These are phyloP conservation scores for Fusarium sp. DNA, from an alignment of 2,329 filamentous ascomycete genomes.

Conservation along the genomic window DNA sequence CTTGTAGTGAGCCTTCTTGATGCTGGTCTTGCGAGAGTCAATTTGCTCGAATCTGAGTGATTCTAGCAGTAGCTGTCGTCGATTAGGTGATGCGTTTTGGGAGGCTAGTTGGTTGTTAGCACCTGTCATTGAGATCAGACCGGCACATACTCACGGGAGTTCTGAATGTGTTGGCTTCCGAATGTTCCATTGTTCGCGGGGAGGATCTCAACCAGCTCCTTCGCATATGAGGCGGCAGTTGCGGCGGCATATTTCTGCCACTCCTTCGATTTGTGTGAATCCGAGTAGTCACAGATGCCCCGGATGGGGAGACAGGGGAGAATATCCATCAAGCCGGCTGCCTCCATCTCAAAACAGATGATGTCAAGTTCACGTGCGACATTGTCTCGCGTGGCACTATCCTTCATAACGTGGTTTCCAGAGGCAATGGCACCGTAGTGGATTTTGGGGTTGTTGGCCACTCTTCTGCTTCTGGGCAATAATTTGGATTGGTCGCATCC, in stretches of 20 bases:
- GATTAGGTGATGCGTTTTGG: not conserved
- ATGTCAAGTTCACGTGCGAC: slow-evolving; percentile 33
- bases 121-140: too few species aligned
- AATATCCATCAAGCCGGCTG: slow-evolving; percentile 42
- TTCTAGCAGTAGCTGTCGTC: slow-evolving; percentile 31
- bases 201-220: slow-evolving; percentile 4
- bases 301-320: slow-evolving; percentile 53
- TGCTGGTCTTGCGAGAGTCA: slow-evolving; percentile 49
- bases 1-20: slow-evolving; percentile 50
- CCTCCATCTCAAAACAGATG: slow-evolving; percentile 49
- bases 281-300: slow-evolving; percentile 56
- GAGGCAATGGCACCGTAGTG: slow-evolving; percentile 44
- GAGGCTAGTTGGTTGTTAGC: not conserved
- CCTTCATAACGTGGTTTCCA: slow-evolving; percentile 52
- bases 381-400: slow-evolving; percentile 46
- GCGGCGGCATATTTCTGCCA: slow-evolving; percentile 53
- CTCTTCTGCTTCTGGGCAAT: accelerated
- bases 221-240: slow-evolving; percentile 47
- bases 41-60: slow-evolving; percentile 55
- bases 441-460: not conserved
- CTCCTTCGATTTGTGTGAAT: slow-evolving; percentile 53
- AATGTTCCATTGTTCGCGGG: too few species aligned
- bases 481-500: not conserved
- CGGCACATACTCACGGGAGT: too few species aligned
- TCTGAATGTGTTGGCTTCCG: too few species aligned